A percentile compares a stretch with the other conserved stretches of the same genome.
These are phyloP conservation scores for Withania somnifera DNA, from an alignment of 305 asterid genomes.

Conservation along the genomic window DNA sequence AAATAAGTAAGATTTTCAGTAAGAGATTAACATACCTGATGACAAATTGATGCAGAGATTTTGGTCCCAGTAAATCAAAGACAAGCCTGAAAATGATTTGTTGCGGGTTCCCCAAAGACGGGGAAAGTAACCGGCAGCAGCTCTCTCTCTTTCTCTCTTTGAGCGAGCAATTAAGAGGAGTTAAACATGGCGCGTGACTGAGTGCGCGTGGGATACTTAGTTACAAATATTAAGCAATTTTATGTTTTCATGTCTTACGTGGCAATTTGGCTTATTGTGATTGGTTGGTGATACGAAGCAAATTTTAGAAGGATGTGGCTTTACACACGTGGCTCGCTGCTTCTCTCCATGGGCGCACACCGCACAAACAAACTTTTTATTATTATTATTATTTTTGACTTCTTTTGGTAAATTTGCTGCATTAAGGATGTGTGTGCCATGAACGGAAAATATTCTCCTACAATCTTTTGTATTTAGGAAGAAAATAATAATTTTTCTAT, in stretches of 20 bases:
- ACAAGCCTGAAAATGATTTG: background rate
- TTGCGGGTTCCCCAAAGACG: background rate
- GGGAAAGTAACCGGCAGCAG: conserved; percentile 3
- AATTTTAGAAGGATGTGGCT: background rate
- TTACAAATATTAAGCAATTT: background rate
- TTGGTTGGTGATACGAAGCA: conserved; percentile 3
- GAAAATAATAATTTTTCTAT: too few species aligned
- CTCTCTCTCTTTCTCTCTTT: background rate
- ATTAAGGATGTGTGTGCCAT: too few species aligned
- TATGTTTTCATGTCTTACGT: background rate
- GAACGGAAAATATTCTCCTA: too few species aligned
- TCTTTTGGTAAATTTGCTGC: too few species aligned
- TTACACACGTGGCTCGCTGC: background rate
- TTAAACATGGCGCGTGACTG: background rate
- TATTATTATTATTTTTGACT: too few species aligned
- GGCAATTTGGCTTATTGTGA: background rate
- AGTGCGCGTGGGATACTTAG: background rate
- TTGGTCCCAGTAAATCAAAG: background rate
- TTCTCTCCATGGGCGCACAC: background rate
- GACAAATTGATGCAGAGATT: background rate
- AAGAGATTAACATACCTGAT: background rate
- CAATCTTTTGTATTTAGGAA: too few species aligned
- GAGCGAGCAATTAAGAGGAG: background rate
- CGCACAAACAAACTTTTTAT: background rate
- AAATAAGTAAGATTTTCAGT: background rate